Evolutionary conservation across 768 basidiomycete genomes (phyloP).

Genomic region (Pholiota conissans): DNA sequence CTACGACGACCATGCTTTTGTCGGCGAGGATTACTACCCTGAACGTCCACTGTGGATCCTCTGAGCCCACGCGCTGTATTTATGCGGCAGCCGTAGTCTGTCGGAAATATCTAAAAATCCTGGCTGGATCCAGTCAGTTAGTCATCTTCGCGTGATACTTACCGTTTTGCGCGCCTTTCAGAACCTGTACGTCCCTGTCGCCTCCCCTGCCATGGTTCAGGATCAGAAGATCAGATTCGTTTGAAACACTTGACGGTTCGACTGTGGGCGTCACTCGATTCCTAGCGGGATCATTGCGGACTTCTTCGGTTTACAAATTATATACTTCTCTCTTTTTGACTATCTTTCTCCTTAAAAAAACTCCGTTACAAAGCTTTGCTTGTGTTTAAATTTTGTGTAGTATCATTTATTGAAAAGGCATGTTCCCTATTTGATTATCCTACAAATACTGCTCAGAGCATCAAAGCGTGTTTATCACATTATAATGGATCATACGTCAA

Average conservation of each 20-base stretch:
- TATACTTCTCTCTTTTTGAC: too few species aligned
- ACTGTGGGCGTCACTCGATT: too few species aligned
- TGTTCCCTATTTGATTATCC: too few species aligned
- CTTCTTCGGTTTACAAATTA: too few species aligned
- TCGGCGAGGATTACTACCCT: constrained; percentile 27
- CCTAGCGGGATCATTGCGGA: too few species aligned
- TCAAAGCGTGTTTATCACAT: too few species aligned
- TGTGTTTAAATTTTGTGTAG: too few species aligned
- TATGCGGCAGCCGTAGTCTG: constrained; percentile 16
- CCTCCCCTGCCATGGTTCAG: constrained; percentile 10
- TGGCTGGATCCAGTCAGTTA: constrained; percentile 8
- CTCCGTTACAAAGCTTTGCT: too few species aligned
- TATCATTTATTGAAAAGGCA: too few species aligned
- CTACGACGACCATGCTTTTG: constrained; percentile 18
- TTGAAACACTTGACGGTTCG: constrained; percentile 9
- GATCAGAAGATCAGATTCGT: constrained; percentile 29
- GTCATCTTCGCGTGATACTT: constrained; percentile 9
- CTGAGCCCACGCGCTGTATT: constrained; percentile 14
- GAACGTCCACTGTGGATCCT: constrained; percentile 38
- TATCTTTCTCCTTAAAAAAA: too few species aligned
- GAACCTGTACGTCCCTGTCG: constrained; percentile 21
- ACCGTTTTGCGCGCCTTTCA: constrained; percentile 17
- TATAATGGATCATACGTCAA: too few species aligned
- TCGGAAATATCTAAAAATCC: background rate
- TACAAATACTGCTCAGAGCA: too few species aligned